Base-by-base conservation (phyloP, 1,139 yeast genomes). In the Ogataea hybrid region DNA sequence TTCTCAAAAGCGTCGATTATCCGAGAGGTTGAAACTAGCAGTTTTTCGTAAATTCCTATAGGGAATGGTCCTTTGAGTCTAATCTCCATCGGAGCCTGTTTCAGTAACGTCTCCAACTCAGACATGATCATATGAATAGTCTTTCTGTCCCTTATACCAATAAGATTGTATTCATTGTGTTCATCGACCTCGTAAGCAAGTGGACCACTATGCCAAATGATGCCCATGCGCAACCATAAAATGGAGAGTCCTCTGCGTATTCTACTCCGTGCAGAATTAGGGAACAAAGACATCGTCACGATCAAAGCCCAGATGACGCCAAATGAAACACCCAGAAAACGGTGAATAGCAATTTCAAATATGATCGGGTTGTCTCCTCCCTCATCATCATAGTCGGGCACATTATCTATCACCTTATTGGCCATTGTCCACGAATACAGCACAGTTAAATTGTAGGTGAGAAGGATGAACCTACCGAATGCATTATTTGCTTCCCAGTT, bases 261-360 rank as follows among this genome's bases (percentile, higher is more conserved):
- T 41, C 89, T 67, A 10, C 79, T 68, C 36, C 95, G 68, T 0
- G 95, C 95, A 56, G 87, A 79, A 56, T 80, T 81, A 5, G 95
- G 95, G 45, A 85, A 70, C 42, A 87, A 73, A 2, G 77, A 67
- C 22, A 81, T 66, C 0, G 83, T 80, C 65, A 86, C 75, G 2
- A 77, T 58, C 12, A 87, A 67, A 0, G 95, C 94, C 90, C 94
- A 86, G 0, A 82, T 47, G 2, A 85, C 80, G 17, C 95, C 96
- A 25, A 78, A 65, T 6, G 82, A 70, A 2, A 87, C 95, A 0
- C 92, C 79, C 4, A 81, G 64, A 53, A 84, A 81, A 42, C 96
- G 69, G 58, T 86, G 95, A 56, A 82, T 72, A 0, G 95, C 95
- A 59, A 87, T 83, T 51, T 84, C 88, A n/a, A 70, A 73, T 28